Conservation (phyloP, 1,139 yeast genomes). For the Hemisphaericaspora subhashii region DNA sequence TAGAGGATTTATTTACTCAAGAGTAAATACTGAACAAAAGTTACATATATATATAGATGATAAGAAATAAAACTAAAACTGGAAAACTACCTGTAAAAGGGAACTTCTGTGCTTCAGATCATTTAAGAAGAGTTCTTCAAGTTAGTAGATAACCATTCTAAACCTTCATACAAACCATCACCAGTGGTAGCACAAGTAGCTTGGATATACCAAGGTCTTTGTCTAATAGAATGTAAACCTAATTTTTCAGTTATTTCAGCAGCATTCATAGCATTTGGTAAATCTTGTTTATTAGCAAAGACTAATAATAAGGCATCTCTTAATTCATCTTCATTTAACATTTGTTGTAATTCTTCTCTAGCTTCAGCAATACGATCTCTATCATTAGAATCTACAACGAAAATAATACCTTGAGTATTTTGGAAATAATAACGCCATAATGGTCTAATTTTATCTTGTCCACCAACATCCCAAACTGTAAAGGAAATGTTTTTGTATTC, state of each 20-base stretch:
- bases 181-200: slow-evolving; percentile 46
- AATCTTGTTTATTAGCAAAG: slow-evolving; percentile 45
- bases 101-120: neutral
- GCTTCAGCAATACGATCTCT: slow-evolving; percentile 47
- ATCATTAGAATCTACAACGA: slow-evolving; percentile 44
- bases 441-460: slow-evolving; percentile 45
- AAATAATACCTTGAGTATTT: slow-evolving; percentile 44
- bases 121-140: slow-evolving; percentile 26
- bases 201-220: slow-evolving; percentile 46
- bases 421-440: slow-evolving; percentile 47
- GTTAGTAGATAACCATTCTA: slow-evolving; percentile 44
- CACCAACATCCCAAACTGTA: slow-evolving; percentile 48
- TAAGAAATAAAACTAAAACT: neutral
- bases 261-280: slow-evolving; percentile 46
- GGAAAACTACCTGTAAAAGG: too few species aligned
- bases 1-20: too few species aligned
- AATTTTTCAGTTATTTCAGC: slow-evolving; percentile 46
- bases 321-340: slow-evolving; percentile 45
- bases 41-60: neutral
- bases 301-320: slow-evolving; percentile 44
- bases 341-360: slow-evolving; percentile 45
- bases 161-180: slow-evolving; percentile 45
- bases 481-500: slow-evolving; percentile 43
- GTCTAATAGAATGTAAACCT: slow-evolving; percentile 43
- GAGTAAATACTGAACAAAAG: too few species aligned